Conservation (phyloP, 495 filamentous ascomycete species). For the Letharia columbiana region DNA sequence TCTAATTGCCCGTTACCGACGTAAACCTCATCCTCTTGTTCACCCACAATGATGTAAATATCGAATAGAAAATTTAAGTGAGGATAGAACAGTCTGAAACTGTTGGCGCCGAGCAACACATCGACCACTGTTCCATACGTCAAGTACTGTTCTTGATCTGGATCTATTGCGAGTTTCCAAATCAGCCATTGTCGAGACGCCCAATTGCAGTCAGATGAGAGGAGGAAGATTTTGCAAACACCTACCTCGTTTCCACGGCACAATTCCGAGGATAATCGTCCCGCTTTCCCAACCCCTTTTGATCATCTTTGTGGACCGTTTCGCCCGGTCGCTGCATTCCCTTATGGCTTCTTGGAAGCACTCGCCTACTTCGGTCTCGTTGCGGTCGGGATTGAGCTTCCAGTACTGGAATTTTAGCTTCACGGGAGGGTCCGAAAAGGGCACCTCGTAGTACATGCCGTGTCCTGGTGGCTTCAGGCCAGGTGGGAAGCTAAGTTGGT, state of each 20-base stretch:
- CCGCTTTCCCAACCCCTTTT: background rate
- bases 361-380: background rate
- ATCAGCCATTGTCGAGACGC: too few relatives aligned
- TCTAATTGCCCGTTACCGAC: too few relatives aligned
- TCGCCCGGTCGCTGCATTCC: background rate
- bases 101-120: background rate
- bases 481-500: background rate
- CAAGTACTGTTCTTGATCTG: background rate
- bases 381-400: background rate
- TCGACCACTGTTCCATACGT: background rate
- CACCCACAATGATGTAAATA: background rate
- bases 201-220: background rate
- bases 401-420: background rate
- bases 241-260: background rate
- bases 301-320: background rate
- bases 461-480: background rate
- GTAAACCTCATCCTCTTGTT: background rate
- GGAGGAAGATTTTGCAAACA: background rate
- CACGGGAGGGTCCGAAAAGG: background rate
- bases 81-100: background rate
- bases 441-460: background rate
- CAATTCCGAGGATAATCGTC: background rate
- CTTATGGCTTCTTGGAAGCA: background rate
- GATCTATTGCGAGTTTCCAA: background rate
- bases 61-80: background rate